Conservation (phyloP, 805 yeast genomes). For the Candida berthetii region DNA sequence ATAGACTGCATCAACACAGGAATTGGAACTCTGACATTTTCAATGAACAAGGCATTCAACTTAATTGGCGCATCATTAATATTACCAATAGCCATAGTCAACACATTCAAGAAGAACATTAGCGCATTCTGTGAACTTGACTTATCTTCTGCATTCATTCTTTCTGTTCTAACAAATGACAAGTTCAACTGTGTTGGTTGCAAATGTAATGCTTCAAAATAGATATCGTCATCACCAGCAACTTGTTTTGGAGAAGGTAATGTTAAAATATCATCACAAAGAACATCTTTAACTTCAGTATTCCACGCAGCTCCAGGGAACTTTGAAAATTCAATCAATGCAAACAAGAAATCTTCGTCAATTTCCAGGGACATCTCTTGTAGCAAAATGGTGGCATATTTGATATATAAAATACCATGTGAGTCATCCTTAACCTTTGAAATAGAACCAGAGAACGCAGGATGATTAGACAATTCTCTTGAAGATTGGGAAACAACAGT, state of each 20-base stretch:
- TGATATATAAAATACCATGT: slow-evolving; percentile 86
- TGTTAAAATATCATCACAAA: slow-evolving; percentile 58
- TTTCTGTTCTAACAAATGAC: slow-evolving; percentile 87
- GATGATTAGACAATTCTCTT: slow-evolving; percentile 81
- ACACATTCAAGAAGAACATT: slow-evolving; percentile 72
- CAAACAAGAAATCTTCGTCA: slow-evolving; percentile 88
- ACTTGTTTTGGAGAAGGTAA: slow-evolving; percentile 65
- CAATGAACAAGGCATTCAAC: slow-evolving; percentile 80
- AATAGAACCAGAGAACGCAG: slow-evolving; percentile 81
- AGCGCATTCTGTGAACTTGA: slow-evolving; percentile 58
- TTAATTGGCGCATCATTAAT: slow-evolving; percentile 95
- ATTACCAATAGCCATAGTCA: slow-evolving; percentile 96
- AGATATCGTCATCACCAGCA: slow-evolving; percentile 62
- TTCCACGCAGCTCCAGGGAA: slow-evolving; percentile 83
- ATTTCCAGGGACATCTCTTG: slow-evolving; percentile 91
- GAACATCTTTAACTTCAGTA: slow-evolving; percentile 30
- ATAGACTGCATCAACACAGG: slow-evolving; percentile 66
- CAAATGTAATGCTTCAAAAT: slow-evolving; percentile 86
- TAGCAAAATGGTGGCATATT: slow-evolving; percentile 81
- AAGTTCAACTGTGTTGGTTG: slow-evolving; percentile 88
- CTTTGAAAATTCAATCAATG: slow-evolving; percentile 72
- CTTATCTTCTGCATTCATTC: slow-evolving; percentile 60
- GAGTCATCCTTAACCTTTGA: slow-evolving; percentile 82
- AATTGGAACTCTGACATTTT: slow-evolving; percentile 82
- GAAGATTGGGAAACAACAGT: slow-evolving; percentile 81